Conservation (phyloP, 2,329 filamentous ascomycete species). For the Pseudogymnoascus sp. region DNA sequence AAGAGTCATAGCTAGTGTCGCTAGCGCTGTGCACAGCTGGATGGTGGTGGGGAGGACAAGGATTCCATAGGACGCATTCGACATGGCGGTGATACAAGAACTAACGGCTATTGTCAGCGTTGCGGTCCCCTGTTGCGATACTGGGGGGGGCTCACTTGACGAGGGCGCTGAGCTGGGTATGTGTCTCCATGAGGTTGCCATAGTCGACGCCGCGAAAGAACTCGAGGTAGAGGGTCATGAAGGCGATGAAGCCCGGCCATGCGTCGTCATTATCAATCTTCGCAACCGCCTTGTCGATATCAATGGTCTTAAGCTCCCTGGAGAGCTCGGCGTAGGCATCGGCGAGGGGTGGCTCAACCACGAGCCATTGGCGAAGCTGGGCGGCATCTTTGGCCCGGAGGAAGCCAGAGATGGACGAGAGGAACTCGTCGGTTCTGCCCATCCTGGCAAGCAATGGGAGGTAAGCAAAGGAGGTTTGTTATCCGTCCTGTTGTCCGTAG, state of each 20-base stretch:
- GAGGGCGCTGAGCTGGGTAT: conserved; percentile 65
- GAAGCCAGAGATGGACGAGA: conserved; percentile 54
- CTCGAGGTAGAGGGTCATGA: conserved; percentile 72
- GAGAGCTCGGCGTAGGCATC: conserved; percentile 62
- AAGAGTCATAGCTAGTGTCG: conserved; percentile 75
- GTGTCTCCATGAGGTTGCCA: conserved; percentile 65
- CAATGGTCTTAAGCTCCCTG: conserved; percentile 54
- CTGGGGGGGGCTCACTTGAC: conserved; percentile 54
- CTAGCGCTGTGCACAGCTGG: conserved; percentile 70
- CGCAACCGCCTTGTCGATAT: conserved; percentile 56
- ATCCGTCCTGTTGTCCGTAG: background rate
- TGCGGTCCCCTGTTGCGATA: conserved; percentile 8
- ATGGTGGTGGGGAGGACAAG: conserved; percentile 80
- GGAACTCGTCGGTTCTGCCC: conserved; percentile 60
- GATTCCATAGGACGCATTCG: conserved; percentile 69
- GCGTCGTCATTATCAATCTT: conserved; percentile 56
- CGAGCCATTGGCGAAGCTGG: conserved; percentile 61
- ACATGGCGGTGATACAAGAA: conserved; percentile 74
- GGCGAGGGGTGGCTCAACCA: conserved; percentile 65
- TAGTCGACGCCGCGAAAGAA: conserved; percentile 78
- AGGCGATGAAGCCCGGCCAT: conserved; percentile 71
- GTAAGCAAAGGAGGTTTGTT: background rate
- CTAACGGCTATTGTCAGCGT: conserved; percentile 36
- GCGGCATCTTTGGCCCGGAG: conserved; percentile 57
- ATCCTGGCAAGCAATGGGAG: conserved; percentile 33